Conservation (phyloP, 768 basidiomycete species). For the Rhodotorula sphaerocarpa region DNA sequence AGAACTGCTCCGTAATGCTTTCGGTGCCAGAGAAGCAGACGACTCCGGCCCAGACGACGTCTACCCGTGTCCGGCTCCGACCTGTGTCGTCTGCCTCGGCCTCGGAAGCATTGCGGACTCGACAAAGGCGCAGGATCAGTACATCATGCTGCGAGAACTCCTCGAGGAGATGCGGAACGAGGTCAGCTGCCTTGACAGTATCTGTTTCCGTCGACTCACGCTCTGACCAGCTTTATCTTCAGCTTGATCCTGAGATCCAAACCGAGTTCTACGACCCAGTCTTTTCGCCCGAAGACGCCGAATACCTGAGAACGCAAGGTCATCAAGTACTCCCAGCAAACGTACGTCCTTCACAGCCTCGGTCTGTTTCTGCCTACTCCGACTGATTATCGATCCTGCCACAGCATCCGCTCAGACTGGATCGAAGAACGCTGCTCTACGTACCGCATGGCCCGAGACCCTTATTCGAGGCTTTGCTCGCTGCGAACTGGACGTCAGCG, state of each 20-base stretch:
- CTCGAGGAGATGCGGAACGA: slow-evolving; percentile 6
- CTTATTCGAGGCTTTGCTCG: slow-evolving; percentile 33
- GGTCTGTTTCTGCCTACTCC: neutral
- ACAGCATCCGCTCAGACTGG: slow-evolving; percentile 14
- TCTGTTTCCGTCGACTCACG: neutral
- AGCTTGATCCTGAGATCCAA: neutral
- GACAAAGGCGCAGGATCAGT: slow-evolving; percentile 33
- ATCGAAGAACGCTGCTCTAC: slow-evolving; percentile 32
- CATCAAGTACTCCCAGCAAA: slow-evolving; percentile 9
- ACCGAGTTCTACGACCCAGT: slow-evolving; percentile 30
- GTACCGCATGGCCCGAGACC: slow-evolving; percentile 38
- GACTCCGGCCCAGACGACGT: neutral
- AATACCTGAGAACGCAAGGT: slow-evolving; percentile 5
- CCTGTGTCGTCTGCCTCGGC: slow-evolving; percentile 26
- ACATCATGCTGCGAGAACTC: slow-evolving; percentile 18
- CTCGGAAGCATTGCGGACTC: slow-evolving; percentile 31
- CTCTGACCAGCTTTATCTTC: neutral
- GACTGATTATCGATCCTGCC: too few relatives aligned
- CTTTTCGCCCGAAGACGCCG: slow-evolving; percentile 22
- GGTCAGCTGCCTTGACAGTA: too few relatives aligned
- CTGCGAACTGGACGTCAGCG: slow-evolving; percentile 18
- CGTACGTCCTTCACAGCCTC: neutral
- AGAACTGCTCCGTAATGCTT: neutral
- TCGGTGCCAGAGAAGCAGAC: too few relatives aligned
- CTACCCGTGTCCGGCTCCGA: slow-evolving; percentile 10